A percentile compares a stretch with the other conserved stretches of the same genome.
These are phyloP conservation scores for Nitzschia putrida DNA, from an alignment of 108 stramenopile species.

Conservation along the genomic window DNA sequence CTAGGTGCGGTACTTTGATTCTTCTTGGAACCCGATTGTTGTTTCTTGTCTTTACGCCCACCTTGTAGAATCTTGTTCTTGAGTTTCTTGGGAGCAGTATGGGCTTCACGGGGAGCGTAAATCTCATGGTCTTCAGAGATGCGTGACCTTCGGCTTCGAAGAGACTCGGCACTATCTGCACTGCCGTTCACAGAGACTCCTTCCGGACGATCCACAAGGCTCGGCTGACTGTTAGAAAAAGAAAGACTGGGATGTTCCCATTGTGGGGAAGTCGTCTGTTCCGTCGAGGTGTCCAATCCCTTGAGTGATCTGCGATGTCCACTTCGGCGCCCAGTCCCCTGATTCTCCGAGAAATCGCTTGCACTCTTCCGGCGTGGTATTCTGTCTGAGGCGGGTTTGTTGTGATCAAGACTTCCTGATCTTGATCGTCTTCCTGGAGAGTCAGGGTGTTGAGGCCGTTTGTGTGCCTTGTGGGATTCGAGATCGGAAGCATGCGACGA, in stretches of 20 bases:
- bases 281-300: neutral
- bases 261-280: neutral
- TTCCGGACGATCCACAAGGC: neutral
- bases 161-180: neutral
- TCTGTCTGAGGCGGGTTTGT: no score
- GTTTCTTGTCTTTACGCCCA: neutral
- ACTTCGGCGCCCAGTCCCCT: no score
- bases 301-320: neutral
- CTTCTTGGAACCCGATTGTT: neutral
- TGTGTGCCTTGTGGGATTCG: neutral
- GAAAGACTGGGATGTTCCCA: neutral
- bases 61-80: neutral
- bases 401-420: neutral
- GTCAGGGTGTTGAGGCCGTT: conserved; percentile 13
- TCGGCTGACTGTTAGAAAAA: neutral
- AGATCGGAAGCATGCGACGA: conserved; percentile 23
- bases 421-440: neutral
- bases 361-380: no score
- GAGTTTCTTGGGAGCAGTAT: neutral
- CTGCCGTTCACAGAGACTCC: neutral
- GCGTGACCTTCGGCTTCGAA: neutral
- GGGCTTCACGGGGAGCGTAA: neutral
- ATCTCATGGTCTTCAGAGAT: neutral
- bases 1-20: neutral
- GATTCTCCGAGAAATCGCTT: neutral